Percentiles rank a stretch among this genome's conserved stretches.
These are phyloP conservation scores for Macrotyloma uniflorum DNA, from an alignment of 306 rosid genomes.

Conservation along the genomic window DNA sequence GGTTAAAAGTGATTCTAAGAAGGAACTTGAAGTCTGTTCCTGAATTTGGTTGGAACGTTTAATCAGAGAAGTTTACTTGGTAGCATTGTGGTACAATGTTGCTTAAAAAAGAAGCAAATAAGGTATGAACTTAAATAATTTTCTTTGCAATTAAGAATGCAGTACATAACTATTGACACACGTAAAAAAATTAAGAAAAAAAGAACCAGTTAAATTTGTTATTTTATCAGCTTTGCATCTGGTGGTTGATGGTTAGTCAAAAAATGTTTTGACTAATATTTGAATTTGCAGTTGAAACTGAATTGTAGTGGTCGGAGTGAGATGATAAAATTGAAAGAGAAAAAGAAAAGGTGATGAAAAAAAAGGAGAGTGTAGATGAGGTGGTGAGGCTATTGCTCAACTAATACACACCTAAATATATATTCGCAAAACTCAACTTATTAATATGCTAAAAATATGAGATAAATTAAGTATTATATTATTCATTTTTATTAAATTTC, in stretches of 20 bases:
- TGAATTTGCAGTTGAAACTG: not conserved
- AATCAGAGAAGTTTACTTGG: not conserved
- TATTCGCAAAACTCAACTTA: not conserved
- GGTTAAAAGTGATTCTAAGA: not conserved
- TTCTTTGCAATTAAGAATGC: not conserved
- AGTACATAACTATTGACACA: not conserved
- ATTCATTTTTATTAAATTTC: too few species aligned
- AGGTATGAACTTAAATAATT: not conserved
- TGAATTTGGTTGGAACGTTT: conserved; percentile 1
- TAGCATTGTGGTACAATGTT: not conserved
- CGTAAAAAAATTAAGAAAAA: not conserved
- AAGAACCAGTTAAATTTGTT: not conserved
- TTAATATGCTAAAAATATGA: too few species aligned
- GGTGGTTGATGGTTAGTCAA: conserved; percentile 34
- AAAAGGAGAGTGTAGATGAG: conserved; percentile 2
- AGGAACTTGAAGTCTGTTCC: not conserved
- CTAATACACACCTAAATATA: not conserved
- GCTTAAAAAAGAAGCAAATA: not conserved
- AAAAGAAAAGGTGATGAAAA: not conserved
- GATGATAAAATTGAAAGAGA: not conserved
- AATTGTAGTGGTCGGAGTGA: not conserved
- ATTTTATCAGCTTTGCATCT: not conserved
- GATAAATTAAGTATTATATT: too few species aligned
- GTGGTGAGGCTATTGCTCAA: conserved; percentile 24
- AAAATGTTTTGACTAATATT: not conserved